phyloP scores from a whole-genome alignment of 23 red algal genomes.

The Chondrus crispus region DNA sequence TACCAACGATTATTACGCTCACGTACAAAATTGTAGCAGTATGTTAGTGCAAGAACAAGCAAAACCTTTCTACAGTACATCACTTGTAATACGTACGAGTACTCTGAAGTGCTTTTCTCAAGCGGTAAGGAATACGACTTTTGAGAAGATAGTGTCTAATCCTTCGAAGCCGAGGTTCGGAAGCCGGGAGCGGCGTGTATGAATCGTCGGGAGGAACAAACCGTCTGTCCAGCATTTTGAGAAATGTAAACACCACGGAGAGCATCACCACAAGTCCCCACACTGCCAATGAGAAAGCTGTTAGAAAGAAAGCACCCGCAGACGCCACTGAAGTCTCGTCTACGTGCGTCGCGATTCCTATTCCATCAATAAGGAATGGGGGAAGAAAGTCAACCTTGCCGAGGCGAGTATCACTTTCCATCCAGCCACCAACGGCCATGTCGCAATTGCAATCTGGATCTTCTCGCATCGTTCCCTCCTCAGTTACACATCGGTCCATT shows the following conservation, averaged over 20 bases:
- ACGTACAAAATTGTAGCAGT: no score
- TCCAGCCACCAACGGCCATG: not conserved
- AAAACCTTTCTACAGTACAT: no score
- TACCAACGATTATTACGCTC: no score
- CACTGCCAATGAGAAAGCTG: not conserved
- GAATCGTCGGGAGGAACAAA: slow-evolving; percentile 14
- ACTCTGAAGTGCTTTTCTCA: not conserved
- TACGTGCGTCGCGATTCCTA: not conserved
- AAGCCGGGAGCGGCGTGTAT: not conserved
- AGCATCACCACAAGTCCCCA: slow-evolving; percentile 7
- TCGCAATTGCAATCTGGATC: not conserved
- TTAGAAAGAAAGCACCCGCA: slow-evolving; percentile 20
- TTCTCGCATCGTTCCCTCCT: not conserved
- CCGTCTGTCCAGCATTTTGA: slow-evolving; percentile 12
- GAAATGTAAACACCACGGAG: slow-evolving; percentile 1
- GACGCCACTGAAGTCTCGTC: not conserved
- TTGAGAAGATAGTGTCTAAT: not conserved
- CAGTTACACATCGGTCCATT: not conserved
- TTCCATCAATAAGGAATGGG: not conserved
- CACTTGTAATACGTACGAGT: not conserved
- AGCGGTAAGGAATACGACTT: not conserved
- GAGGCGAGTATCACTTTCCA: not conserved
- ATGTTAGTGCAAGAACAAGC: no score
- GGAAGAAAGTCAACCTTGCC: not conserved
- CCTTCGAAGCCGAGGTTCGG: not conserved